Conservation (phyloP, 2,329 filamentous ascomycete species). For the Myriosclerotinia scirpicola region DNA sequence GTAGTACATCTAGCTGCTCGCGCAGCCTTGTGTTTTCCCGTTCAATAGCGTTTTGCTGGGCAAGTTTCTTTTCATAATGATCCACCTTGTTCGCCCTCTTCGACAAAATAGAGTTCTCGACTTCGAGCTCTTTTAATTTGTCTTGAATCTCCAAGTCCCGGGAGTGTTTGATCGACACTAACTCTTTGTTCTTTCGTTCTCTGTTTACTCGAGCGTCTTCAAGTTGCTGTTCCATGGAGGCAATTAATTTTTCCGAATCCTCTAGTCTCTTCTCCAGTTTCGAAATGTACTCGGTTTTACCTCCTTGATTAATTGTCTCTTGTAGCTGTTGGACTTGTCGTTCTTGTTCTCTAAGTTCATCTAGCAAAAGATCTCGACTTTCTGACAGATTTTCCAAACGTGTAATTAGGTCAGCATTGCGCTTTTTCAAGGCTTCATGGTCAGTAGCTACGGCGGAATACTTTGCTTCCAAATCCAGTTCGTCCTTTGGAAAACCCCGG, state of each 20-base stretch:
- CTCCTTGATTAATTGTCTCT: slow-evolving; percentile 49
- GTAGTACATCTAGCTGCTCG: slow-evolving; percentile 55
- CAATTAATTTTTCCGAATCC: slow-evolving; percentile 71
- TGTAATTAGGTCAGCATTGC: slow-evolving; percentile 58
- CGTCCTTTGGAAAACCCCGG: slow-evolving; percentile 1
- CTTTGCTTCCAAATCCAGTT: slow-evolving; percentile 50
- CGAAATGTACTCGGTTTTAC: slow-evolving; percentile 53
- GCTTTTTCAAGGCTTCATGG: slow-evolving; percentile 56
- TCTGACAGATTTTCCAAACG: slow-evolving; percentile 60
- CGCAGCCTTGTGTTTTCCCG: slow-evolving; percentile 56
- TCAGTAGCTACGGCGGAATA: slow-evolving; percentile 47
- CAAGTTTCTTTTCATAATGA: slow-evolving; percentile 62
- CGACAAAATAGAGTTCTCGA: slow-evolving; percentile 57
- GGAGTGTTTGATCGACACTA: slow-evolving; percentile 48
- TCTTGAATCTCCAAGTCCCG: slow-evolving; percentile 50
- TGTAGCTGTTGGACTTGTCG: slow-evolving; percentile 42
- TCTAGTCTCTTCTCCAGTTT: slow-evolving; percentile 57
- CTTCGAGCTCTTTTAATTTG: slow-evolving; percentile 57
- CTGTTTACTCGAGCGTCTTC: slow-evolving; percentile 51
- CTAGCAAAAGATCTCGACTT: slow-evolving; percentile 59
- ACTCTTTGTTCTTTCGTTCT: slow-evolving; percentile 50
- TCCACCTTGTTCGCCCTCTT: slow-evolving; percentile 65
- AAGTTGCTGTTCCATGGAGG: slow-evolving; percentile 65
- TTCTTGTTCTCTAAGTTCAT: slow-evolving; percentile 57
- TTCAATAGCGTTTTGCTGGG: slow-evolving; percentile 55